Base-by-base conservation (phyloP, 192 early-diverging fungal species). In the Chytriomyces confervae region DNA sequence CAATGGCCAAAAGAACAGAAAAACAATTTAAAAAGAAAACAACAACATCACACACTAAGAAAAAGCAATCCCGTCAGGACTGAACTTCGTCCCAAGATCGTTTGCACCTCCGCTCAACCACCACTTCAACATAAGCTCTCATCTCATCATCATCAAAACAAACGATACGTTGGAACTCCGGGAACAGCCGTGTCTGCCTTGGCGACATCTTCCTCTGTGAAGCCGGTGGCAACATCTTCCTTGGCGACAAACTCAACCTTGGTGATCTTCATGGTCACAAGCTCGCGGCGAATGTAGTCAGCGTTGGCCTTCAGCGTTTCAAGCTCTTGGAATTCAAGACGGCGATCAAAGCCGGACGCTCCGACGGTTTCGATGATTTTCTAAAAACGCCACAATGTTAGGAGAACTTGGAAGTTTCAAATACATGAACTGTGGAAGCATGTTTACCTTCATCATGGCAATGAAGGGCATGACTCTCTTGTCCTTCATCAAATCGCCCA, bases 381-480 rank as follows among this genome's bases (percentile, higher is more conserved):
- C 82, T 78, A 77, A 6, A 67, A 23, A 62, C 20, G 60, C 20
- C 23, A 36, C 7, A 43, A 50, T 43, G 63, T 13, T 65, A 13
- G 20, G 13, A 65, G 29, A 36, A 4, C 1, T 43, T 43, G 18
- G 43, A 50, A 69, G 16, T 48, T 11, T n/a, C 53, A 1, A 36
- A 18, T 24, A 43, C 1, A 53, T 53, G n/a, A 1, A 0, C 11
- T 11, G 36, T 18, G 11, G 1, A 57, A 57, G 11, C 13, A 16
- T 8, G 23, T 53, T 5, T 75, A 85, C 85, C 91, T 96, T 94
- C 80, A 96, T 89, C 57, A 92, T 89, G 64, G 95, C 91, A 62
- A 96, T 88, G 86, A 99, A 99, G 18, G 95, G 94, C 95, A 98
- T 98, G n/a, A 89, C 92, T 82, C 92, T 92, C 86, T 97, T 98